Evolutionary conservation across 495 filamentous ascomycete species (phyloP), one percentile per base, ranked within the genome.

Genomic region (Penicillium roqueforti): DNA sequence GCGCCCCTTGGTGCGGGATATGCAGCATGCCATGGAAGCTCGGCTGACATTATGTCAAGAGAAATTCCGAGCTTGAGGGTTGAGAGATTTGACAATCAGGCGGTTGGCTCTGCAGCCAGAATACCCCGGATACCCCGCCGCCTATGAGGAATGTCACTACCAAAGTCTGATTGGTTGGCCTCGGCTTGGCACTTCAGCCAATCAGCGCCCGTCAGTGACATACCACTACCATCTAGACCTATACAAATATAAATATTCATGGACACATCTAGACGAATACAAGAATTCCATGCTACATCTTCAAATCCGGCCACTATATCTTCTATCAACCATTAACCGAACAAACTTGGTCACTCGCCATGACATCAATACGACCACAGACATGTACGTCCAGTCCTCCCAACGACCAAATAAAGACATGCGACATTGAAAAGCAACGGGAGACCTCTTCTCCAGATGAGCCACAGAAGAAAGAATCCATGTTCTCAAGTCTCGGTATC

Each of bases 401-500:
- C 9, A 23, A 7, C 18, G 6, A 13, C 18, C 26, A 29, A 22
- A 13, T 25, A 3, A 32, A 40, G 26, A 20, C 25, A 29, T 29
- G 39, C 40, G 56, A 65, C 44, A 36, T 62, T 4, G 59, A 62
- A 53, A 62, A 60, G 22, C 59, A 62, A n/a, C 28, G 36, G 5
- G 20, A 41, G 7, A 13, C n/a, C 22, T 6, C 19, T 11, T 25
- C 28, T 36, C 49, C 39, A 19, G 40, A 51, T 16, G 50, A 59
- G 14, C 11, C 38, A 22, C 19, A 14, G 3, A 26, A 22, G 8
- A 59, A 60, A 22, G 14, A 59, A 26, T 71, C 68, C 0, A 53
- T 76, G 10, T 80, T 86, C 59, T 73, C 78, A 58, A 68, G 75
- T 36, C 80, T 95, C 19, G 84, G 83, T 8, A 79, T 76, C 51